Evolutionary conservation across 768 basidiomycete species (phyloP).

Genomic region (Pleurotus salmoneostramineus): DNA sequence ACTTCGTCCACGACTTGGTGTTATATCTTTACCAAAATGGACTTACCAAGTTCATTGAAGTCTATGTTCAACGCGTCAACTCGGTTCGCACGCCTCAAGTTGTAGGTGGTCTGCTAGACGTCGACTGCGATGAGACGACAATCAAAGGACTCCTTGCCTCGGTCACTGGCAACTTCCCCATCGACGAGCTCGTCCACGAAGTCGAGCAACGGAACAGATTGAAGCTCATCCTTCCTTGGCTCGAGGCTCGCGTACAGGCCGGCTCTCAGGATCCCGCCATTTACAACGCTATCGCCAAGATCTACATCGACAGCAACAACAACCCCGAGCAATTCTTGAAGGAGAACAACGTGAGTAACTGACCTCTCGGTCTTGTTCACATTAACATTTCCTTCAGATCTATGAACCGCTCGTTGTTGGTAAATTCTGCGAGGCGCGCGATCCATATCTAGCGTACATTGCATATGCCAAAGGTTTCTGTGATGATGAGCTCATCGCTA

Average conservation of each 20-base stretch:
- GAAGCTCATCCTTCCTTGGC: constrained; percentile 96
- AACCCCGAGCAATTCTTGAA: constrained; percentile 98
- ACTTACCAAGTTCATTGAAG: constrained; percentile 95
- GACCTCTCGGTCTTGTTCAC: constrained; percentile 9
- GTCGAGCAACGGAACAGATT: constrained; percentile 95
- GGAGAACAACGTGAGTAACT: constrained; percentile 85
- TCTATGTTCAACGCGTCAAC: constrained; percentile 99
- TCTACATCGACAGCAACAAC: constrained; percentile 97
- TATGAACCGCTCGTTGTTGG: constrained; percentile 97
- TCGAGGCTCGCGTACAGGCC: constrained; percentile 89
- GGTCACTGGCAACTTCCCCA: constrained; percentile 95
- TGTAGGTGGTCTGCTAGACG: constrained; percentile 92
- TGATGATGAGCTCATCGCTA: constrained; percentile 93
- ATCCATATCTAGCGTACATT: constrained; percentile 98
- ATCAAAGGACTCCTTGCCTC: constrained; percentile 94
- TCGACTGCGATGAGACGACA: constrained; percentile 94
- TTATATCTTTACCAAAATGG: constrained; percentile 98
- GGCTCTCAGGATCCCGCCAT: constrained; percentile 92
- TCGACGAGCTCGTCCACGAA: constrained; percentile 96
- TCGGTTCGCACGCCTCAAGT: constrained; percentile 96
- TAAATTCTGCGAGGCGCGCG: constrained; percentile 98
- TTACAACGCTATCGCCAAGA: constrained; percentile 98
- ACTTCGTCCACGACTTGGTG: constrained; percentile 98
- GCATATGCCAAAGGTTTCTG: constrained; percentile 99
- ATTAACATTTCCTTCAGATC: constrained; percentile 41